Percentiles rank a stretch among this genome's conserved stretches.
phyloP scores from a whole-genome alignment of 2,329 filamentous ascomycete species.

The Zymoseptoria ardabiliae region DNA sequence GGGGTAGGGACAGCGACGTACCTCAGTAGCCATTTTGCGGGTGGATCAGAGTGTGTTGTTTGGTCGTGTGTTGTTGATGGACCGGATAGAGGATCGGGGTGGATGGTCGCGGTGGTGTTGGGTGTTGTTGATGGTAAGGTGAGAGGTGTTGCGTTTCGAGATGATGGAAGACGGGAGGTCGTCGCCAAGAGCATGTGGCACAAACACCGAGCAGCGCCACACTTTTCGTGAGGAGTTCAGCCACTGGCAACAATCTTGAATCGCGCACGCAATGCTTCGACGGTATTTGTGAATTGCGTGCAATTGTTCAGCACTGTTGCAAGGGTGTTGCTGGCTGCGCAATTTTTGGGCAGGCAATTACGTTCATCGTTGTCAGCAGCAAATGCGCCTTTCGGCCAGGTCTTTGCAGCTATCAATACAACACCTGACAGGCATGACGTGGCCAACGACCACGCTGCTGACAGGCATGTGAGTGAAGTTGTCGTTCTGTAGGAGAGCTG shows the following conservation, averaged over 20 bases:
- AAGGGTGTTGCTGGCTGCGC: no score
- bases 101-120: background rate
- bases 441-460: background rate
- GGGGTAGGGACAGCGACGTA: constrained; percentile 40
- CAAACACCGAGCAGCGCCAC: background rate
- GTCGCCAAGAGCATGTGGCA: background rate
- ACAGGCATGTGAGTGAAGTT: background rate
- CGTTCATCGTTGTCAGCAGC: background rate
- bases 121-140: constrained; percentile 1
- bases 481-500: background rate
- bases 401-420: background rate
- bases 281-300: background rate
- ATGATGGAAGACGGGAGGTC: background rate
- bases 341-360: background rate
- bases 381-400: background rate
- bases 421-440: background rate
- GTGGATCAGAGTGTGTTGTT: background rate
- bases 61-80: background rate
- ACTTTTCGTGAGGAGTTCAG: background rate
- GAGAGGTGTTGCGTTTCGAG: background rate
- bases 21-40: constrained; percentile 53
- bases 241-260: background rate
- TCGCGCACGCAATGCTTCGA: background rate
- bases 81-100: background rate
- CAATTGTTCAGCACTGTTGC: background rate